Conservation (phyloP, 2,329 filamentous ascomycete genomes). For the Aurifilum marmelostoma region DNA sequence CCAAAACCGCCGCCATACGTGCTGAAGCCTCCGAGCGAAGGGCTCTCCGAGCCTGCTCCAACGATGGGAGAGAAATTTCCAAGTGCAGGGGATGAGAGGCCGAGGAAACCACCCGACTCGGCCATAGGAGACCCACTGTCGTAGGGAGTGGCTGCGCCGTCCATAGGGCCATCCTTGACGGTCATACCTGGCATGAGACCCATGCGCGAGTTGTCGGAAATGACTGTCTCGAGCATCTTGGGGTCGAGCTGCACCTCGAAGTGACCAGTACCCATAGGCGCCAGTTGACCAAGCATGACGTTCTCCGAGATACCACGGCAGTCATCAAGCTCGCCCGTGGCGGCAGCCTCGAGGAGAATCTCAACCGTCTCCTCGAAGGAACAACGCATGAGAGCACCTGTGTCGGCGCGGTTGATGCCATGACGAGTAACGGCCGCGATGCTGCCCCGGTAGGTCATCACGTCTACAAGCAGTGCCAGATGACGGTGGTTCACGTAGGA, state of each 20-base stretch:
- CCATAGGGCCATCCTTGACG: conserved; percentile 72
- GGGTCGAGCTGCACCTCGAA: conserved; percentile 93
- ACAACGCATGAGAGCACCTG: conserved; percentile 97
- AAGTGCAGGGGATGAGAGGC: conserved; percentile 64
- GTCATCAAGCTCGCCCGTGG: conserved; percentile 93
- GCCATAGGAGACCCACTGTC: conserved; percentile 82
- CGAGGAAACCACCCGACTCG: conserved; percentile 66
- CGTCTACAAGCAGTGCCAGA: conserved; percentile 90
- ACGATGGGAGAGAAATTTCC: conserved; percentile 79
- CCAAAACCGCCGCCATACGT: conserved; percentile 24
- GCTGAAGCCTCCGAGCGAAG: conserved; percentile 56
- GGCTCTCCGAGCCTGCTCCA: conserved; percentile 71
- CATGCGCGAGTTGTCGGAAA: conserved; percentile 87
- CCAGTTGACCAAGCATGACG: conserved; percentile 96
- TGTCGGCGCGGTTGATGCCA: conserved; percentile 97
- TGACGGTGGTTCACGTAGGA: conserved; percentile 99
- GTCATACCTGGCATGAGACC: conserved; percentile 80
- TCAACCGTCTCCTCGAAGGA: conserved; percentile 99
- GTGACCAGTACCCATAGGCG: conserved; percentile 94
- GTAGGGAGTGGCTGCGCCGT: conserved; percentile 92
- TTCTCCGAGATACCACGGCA: conserved; percentile 99
- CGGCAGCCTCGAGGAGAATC: conserved; percentile 93
- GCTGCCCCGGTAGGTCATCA: conserved; percentile 94
- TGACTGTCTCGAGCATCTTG: conserved; percentile 92
- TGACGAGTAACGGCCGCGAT: conserved; percentile 97